Percentiles rank a stretch among this genome's conserved stretches.
Conservation (phyloP, 2,329 filamentous ascomycete genomes). For the Emergomyces pasteurianus region DNA sequence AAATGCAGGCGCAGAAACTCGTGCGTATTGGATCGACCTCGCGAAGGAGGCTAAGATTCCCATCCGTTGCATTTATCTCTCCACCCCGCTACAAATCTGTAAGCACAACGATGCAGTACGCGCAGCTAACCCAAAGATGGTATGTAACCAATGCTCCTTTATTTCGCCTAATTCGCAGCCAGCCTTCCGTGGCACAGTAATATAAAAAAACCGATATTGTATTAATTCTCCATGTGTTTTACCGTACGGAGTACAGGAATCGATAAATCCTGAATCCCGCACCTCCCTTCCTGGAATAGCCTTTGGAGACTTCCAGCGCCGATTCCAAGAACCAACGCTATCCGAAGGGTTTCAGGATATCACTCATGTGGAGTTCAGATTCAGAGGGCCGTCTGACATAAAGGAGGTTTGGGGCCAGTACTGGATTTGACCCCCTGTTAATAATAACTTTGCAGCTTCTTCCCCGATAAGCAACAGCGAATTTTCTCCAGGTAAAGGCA, state of each 20-base stretch:
- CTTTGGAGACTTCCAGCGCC: slow-evolving; percentile 61
- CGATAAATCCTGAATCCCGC: slow-evolving; percentile 76
- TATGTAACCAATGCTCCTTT: slow-evolving; percentile 16
- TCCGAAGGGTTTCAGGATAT: slow-evolving; percentile 81
- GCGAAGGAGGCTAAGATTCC: slow-evolving; percentile 59
- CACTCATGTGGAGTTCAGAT: slow-evolving; percentile 60
- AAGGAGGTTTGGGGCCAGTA: slow-evolving; percentile 62
- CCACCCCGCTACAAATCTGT: slow-evolving; percentile 54
- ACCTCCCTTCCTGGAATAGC: slow-evolving; percentile 63
- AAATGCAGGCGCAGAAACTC: slow-evolving; percentile 70
- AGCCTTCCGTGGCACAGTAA: not conserved
- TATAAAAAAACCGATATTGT: not conserved
- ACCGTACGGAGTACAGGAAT: slow-evolving; percentile 36
- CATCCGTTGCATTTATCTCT: slow-evolving; percentile 79
- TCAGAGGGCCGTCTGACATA: slow-evolving; percentile 57
- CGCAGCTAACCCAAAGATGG: slow-evolving; percentile 43
- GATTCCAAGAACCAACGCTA: slow-evolving; percentile 58
- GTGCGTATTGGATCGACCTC: slow-evolving; percentile 65
- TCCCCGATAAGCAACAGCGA: not conserved
- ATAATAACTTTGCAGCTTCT: not conserved
- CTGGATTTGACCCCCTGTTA: slow-evolving; percentile 47
- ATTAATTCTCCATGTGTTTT: not conserved
- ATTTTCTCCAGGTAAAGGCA: too few species aligned
- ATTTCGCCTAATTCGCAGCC: not conserved
- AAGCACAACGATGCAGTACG: slow-evolving; percentile 84